A percentile compares a stretch with the other conserved stretches of the same genome.
These are phyloP conservation scores for Alnus rubra DNA, from an alignment of 306 rosid genomes.

Conservation along the genomic window DNA sequence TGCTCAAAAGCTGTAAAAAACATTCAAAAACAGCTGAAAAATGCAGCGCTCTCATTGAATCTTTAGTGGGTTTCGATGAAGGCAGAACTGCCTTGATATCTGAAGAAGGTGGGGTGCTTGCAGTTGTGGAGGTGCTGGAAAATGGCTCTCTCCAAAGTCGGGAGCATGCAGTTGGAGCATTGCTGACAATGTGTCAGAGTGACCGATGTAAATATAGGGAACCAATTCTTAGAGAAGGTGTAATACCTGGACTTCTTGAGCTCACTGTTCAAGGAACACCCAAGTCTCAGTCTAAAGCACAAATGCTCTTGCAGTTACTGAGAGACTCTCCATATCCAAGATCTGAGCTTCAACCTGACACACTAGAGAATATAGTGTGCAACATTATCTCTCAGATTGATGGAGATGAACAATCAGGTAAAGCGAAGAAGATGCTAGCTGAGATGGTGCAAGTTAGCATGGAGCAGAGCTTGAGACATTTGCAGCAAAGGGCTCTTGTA, in stretches of 20 bases:
- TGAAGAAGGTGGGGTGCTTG: slow-evolving; percentile 89
- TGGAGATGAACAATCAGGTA: slow-evolving; percentile 82
- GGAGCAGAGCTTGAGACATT: slow-evolving; percentile 95
- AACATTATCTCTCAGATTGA: slow-evolving; percentile 91
- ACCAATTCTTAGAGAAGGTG: slow-evolving; percentile 91
- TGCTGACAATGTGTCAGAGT: slow-evolving; percentile 81
- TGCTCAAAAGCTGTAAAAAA: slow-evolving; percentile 75
- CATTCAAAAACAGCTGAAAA: slow-evolving; percentile 90
- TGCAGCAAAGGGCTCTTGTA: slow-evolving; percentile 90
- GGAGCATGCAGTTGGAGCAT: slow-evolving; percentile 84
- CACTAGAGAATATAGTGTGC: slow-evolving; percentile 89
- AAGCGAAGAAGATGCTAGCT: slow-evolving; percentile 94
- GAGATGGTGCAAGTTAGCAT: slow-evolving; percentile 99
- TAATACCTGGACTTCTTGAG: slow-evolving; percentile 95
- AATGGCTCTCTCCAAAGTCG: slow-evolving; percentile 80
- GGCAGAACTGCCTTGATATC: slow-evolving; percentile 73
- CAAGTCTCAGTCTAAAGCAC: slow-evolving; percentile 79
- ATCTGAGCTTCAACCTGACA: slow-evolving; percentile 80
- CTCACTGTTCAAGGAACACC: slow-evolving; percentile 97
- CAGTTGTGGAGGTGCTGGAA: slow-evolving; percentile 93
- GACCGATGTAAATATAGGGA: slow-evolving; percentile 86
- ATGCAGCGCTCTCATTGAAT: slow-evolving; percentile 84
- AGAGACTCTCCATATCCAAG: slow-evolving; percentile 87
- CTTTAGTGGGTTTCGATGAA: slow-evolving; percentile 68
- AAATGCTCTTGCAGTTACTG: slow-evolving; percentile 61